Conservation (phyloP, 1,139 yeast genomes). For the Lipomyces yarrowii region DNA sequence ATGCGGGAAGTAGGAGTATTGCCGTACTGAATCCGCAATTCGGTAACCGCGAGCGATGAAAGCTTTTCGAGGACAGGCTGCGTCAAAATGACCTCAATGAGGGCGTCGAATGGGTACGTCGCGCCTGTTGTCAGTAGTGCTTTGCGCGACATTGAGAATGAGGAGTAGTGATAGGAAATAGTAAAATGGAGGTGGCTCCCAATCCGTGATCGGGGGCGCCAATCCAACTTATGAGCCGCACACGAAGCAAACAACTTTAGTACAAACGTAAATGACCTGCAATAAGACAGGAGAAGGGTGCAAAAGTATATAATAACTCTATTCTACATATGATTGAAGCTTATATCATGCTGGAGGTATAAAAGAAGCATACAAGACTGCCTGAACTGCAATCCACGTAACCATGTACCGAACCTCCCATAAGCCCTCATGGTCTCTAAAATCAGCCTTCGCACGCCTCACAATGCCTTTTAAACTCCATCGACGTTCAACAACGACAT, state of each 20-base stretch:
- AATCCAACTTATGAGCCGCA: background rate
- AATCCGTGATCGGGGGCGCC: background rate
- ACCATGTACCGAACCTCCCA: conserved; percentile 37
- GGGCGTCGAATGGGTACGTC: conserved; percentile 68
- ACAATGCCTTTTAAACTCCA: conserved; percentile 32
- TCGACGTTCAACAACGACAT: conserved; percentile 16
- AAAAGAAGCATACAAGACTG: conserved; percentile 46
- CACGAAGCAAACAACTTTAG: background rate
- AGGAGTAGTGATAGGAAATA: background rate
- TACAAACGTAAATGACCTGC: no score
- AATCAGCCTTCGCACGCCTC: conserved; percentile 11
- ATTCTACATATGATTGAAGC: background rate
- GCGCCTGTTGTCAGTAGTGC: conserved; percentile 80
- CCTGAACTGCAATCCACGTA: conserved; percentile 46
- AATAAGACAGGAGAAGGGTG: no score
- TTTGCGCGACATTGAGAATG: conserved; percentile 4
- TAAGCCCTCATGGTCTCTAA: conserved; percentile 22
- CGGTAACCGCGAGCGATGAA: conserved; percentile 43
- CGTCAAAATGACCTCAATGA: conserved; percentile 51
- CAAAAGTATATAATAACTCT: background rate
- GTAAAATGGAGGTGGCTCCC: background rate
- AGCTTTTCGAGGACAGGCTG: conserved; percentile 46
- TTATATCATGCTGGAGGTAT: conserved; percentile 49
- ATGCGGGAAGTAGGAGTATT: conserved; percentile 46
- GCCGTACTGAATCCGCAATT: conserved; percentile 71